Evolutionary conservation across 2,329 filamentous ascomycete genomes (phyloP).

Genomic region (Xylariaceae sp.): DNA sequence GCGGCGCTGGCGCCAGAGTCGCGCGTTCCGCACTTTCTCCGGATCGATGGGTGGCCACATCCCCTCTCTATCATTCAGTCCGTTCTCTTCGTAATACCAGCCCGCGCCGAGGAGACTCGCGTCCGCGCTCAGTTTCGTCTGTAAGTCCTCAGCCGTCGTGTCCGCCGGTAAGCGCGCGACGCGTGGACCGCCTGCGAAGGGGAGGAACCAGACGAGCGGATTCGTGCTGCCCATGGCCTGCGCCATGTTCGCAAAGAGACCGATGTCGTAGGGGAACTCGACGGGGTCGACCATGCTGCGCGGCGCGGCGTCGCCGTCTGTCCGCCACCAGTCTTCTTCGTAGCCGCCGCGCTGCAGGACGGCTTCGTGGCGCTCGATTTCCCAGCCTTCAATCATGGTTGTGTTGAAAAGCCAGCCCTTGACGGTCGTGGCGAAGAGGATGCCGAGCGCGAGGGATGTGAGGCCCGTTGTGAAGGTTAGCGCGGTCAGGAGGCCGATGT

Average conservation of each 20-base stretch:
- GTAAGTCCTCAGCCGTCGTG: constrained; percentile 22
- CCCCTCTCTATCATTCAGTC: constrained; percentile 60
- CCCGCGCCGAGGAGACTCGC: constrained; percentile 30
- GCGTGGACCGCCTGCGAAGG: constrained; percentile 51
- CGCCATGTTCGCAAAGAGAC: constrained; percentile 66
- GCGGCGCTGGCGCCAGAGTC: constrained; percentile 35
- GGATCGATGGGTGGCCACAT: constrained; percentile 62
- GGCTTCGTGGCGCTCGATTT: constrained; percentile 58
- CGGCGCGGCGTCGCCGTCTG: constrained; percentile 35
- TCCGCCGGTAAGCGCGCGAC: constrained; percentile 32
- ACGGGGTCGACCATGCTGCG: constrained; percentile 53
- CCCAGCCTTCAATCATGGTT: constrained; percentile 80
- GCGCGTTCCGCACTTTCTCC: constrained; percentile 48
- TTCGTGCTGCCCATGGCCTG: constrained; percentile 71
- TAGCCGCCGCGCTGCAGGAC: constrained; percentile 43
- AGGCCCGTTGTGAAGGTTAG: constrained; percentile 54
- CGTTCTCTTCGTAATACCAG: constrained; percentile 69
- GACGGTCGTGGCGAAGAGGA: constrained; percentile 60
- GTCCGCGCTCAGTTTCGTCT: background rate
- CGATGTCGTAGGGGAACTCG: constrained; percentile 79
- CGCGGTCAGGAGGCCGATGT: constrained; percentile 57
- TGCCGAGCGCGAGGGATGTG: constrained; percentile 55
- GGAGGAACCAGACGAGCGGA: constrained; percentile 62
- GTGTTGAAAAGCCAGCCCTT: constrained; percentile 62
- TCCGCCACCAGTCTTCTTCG: constrained; percentile 35